These are phyloP conservation scores for Diaporthe helianthi DNA, from an alignment of 2,329 filamentous ascomycete species.

Conservation along the genomic window DNA sequence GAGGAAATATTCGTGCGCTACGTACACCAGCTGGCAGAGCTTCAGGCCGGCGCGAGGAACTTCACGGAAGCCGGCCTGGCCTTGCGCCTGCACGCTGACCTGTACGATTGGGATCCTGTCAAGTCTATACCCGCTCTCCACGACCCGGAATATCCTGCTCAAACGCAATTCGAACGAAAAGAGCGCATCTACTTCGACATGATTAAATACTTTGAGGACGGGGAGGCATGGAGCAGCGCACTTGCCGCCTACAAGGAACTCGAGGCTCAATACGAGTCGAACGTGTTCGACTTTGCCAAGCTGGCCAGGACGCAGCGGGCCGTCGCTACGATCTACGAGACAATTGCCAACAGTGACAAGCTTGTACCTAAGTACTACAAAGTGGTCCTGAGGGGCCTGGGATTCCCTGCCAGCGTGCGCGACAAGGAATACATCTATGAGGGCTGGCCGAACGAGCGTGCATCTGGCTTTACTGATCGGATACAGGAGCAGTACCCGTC, in stretches of 20 bases:
- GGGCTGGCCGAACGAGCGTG: constrained; percentile 76
- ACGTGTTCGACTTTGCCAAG: constrained; percentile 89
- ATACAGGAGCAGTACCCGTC: constrained; percentile 91
- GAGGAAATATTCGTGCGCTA: constrained; percentile 97
- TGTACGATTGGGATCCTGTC: constrained; percentile 88
- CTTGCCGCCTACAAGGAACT: constrained; percentile 89
- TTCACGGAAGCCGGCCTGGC: constrained; percentile 88
- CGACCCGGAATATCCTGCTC: constrained; percentile 81
- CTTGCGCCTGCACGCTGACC: constrained; percentile 86
- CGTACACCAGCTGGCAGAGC: constrained; percentile 84
- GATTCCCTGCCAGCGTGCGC: constrained; percentile 80
- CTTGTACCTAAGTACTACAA: constrained; percentile 87
- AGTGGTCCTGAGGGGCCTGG: constrained; percentile 86
- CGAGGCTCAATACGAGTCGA: constrained; percentile 87
- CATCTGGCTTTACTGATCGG: constrained; percentile 83
- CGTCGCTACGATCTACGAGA: constrained; percentile 92
- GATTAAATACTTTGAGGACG: constrained; percentile 93
- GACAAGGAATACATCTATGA: constrained; percentile 96
- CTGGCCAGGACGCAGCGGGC: constrained; percentile 87
- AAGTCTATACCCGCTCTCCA: constrained; percentile 68
- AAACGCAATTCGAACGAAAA: constrained; percentile 90
- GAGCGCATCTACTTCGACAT: constrained; percentile 93
- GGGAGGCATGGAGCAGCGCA: constrained; percentile 91
- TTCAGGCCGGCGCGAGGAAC: constrained; percentile 79
- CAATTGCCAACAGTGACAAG: constrained; percentile 81